A percentile compares a stretch with the other conserved stretches of the same genome.
Evolutionary conservation across 2,329 filamentous ascomycete species (phyloP).

Genomic region (Aspergillus aculeatinus): DNA sequence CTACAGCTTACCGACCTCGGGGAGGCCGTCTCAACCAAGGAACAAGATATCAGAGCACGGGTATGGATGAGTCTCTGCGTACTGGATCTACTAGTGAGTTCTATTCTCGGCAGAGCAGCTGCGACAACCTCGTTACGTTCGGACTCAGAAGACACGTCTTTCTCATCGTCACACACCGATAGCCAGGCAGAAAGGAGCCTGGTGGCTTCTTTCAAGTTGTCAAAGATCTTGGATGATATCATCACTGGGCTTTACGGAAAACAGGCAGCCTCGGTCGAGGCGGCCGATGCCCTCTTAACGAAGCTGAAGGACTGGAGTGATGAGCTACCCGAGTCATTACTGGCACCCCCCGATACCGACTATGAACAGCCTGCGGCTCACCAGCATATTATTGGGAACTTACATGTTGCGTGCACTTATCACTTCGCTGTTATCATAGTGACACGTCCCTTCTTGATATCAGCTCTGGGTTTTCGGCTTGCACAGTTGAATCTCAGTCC

Average conservation of each 20-base stretch:
- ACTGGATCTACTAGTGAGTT: constrained; percentile 50
- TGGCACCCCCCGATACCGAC: constrained; percentile 19
- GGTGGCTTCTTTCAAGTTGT: constrained; percentile 44
- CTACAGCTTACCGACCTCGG: constrained; percentile 48
- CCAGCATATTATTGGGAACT: constrained; percentile 48
- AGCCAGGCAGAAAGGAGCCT: constrained; percentile 34
- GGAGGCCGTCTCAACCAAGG: not conserved
- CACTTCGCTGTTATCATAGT: constrained; percentile 60
- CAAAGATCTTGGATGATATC: constrained; percentile 48
- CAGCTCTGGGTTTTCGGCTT: constrained; percentile 44
- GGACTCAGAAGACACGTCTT: constrained; percentile 23
- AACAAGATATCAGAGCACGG: constrained; percentile 33
- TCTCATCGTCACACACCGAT: constrained; percentile 21
- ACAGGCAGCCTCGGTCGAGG: constrained; percentile 29
- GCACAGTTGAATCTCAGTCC: constrained; percentile 26
- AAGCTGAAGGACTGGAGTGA: constrained; percentile 50
- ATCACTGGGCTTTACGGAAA: constrained; percentile 46
- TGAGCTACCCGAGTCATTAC: constrained; percentile 40
- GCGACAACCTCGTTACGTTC: constrained; percentile 29
- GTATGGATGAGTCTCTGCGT: constrained; percentile 51
- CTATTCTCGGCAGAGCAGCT: constrained; percentile 49
- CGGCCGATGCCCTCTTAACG: constrained; percentile 43
- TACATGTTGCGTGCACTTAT: constrained; percentile 59
- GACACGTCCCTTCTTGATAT: constrained; percentile 57
- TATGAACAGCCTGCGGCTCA: constrained; percentile 22